These are phyloP conservation scores for Claviceps fusiformis DNA, from an alignment of 2,329 filamentous ascomycete species.

Conservation along the genomic window DNA sequence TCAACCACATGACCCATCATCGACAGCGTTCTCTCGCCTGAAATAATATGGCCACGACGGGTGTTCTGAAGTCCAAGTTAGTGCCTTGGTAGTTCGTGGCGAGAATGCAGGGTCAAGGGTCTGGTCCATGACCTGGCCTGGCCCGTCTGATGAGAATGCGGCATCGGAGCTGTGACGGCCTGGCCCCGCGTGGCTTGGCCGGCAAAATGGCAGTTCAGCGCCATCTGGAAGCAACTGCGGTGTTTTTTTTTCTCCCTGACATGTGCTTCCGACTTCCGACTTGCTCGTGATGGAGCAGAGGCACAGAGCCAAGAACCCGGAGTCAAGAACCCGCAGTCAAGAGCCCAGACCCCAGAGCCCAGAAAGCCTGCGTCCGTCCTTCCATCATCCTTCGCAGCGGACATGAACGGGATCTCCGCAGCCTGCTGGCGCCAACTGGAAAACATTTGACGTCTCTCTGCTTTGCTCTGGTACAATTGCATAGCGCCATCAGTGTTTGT, in stretches of 20 bases:
- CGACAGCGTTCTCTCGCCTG: not conserved
- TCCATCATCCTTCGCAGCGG: not conserved
- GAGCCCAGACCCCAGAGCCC: not conserved
- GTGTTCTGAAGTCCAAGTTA: not conserved
- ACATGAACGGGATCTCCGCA: not conserved
- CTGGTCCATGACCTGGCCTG: not conserved
- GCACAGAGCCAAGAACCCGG: not conserved
- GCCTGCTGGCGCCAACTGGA: not conserved
- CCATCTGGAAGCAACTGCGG: slow-evolving; percentile 4
- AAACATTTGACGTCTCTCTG: not conserved
- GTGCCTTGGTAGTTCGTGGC: not conserved
- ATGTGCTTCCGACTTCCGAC: slow-evolving; percentile 8
- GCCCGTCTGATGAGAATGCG: not conserved
- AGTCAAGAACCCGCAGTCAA: not conserved
- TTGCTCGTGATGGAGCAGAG: not conserved
- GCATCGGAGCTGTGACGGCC: slow-evolving; percentile 2
- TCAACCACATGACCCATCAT: not conserved
- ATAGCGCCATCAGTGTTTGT: not conserved
- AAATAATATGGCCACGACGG: too few relatives aligned
- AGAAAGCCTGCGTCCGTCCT: not conserved
- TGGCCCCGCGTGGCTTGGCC: not conserved
- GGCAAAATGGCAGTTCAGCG: not conserved
- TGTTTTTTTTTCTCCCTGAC: slow-evolving; percentile 14
- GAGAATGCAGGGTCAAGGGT: not conserved
- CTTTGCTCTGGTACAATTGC: not conserved